Conservation (phyloP, 202 grass and related monocot species). For the Saccharum hybrid region DNA sequence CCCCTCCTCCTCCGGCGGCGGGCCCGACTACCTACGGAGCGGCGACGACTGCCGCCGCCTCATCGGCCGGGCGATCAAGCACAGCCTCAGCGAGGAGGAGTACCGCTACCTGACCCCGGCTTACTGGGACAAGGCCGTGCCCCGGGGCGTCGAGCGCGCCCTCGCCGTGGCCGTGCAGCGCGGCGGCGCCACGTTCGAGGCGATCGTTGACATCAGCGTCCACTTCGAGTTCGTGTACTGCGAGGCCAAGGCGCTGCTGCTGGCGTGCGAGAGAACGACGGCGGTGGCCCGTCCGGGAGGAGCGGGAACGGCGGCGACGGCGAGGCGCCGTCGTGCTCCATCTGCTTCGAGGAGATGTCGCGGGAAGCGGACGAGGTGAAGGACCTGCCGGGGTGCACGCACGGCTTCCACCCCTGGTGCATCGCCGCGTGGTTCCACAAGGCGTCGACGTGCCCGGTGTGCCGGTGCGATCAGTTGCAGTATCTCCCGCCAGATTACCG, state of each 20-base stretch:
- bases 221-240: too few species aligned
- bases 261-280: too few species aligned
- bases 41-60: constrained; percentile 1
- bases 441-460: constrained; percentile 15
- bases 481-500: background rate
- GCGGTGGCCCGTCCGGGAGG: background rate
- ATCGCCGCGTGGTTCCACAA: background rate
- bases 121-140: background rate
- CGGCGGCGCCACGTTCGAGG: too few species aligned
- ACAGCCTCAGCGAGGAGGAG: background rate
- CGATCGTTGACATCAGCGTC: too few species aligned
- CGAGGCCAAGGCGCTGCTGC: too few species aligned
- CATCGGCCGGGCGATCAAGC: background rate
- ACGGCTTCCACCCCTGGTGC: background rate
- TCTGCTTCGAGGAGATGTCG: constrained; percentile 13
- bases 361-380: background rate
- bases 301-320: background rate
- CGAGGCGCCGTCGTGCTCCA: background rate
- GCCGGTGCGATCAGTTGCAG: background rate
- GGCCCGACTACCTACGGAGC: background rate
- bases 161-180: background rate
- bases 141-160: background rate
- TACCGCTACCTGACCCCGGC: background rate
- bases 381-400: background rate
- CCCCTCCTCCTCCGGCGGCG: too few species aligned